A percentile compares a stretch with the other conserved stretches of the same genome.
These are phyloP conservation scores for Postia placenta DNA, from an alignment of 768 basidiomycete genomes.

Conservation along the genomic window DNA sequence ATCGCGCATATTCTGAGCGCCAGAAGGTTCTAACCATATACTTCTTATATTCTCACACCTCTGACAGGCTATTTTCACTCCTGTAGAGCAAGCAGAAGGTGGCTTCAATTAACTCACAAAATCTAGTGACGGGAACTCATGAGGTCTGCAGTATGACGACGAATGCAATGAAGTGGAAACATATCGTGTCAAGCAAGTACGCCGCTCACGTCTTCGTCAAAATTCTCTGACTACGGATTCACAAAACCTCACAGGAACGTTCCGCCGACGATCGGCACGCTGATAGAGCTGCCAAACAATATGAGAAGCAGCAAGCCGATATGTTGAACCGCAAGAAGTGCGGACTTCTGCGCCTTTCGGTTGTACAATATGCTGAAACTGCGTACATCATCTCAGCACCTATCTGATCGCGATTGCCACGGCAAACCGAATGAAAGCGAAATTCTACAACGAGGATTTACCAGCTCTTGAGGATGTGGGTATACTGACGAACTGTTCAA, in stretches of 20 bases:
- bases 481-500: constrained; percentile 5
- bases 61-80: not conserved
- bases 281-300: constrained; percentile 65
- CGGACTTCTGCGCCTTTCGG: no score
- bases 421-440: constrained; percentile 63
- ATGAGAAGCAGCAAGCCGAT: constrained; percentile 68
- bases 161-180: constrained; percentile 69
- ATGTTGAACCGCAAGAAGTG: constrained; percentile 85
- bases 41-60: not conserved
- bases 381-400: constrained; percentile 39
- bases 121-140: not conserved
- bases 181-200: constrained; percentile 75
- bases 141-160: constrained; percentile 66
- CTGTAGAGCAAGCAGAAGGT: constrained; percentile 62
- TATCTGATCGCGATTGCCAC: constrained; percentile 68
- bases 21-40: constrained; percentile 61
- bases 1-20: constrained; percentile 61
- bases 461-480: constrained; percentile 69
- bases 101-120: constrained; percentile 1
- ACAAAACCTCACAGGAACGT: constrained; percentile 58
- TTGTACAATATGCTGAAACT: no score
- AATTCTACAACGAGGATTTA: constrained; percentile 66
- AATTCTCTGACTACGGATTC: no score
- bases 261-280: constrained; percentile 71
- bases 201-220: constrained; percentile 14